These are phyloP conservation scores for Acacia confusa DNA, from an alignment of 306 rosid species.

Conservation along the genomic window DNA sequence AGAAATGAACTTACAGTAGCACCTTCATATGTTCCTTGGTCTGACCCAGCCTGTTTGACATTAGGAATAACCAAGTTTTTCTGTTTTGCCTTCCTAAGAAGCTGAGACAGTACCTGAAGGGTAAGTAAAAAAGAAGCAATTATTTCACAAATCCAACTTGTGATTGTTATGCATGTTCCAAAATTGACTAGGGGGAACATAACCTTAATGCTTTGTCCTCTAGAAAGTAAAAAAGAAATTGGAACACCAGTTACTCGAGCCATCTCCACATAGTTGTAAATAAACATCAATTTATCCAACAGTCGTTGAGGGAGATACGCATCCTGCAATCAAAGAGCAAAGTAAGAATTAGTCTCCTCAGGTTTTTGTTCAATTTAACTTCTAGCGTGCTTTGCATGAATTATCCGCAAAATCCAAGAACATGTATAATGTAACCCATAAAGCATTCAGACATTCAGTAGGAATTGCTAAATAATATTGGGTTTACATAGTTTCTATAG, in stretches of 20 bases:
- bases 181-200: conserved; percentile 8
- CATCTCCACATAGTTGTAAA: conserved; percentile 98
- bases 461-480: not conserved
- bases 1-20: conserved; percentile 78
- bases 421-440: not conserved
- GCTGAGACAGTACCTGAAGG: conserved; percentile 92
- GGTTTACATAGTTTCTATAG: conserved; percentile 4
- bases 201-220: conserved; percentile 98
- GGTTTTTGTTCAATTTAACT: conserved; percentile 1
- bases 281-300: conserved; percentile 89
- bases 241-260: conserved; percentile 99
- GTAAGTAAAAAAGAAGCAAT: conserved; percentile 25
- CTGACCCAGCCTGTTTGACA: conserved; percentile 90
- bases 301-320: conserved; percentile 98
- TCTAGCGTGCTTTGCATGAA: not conserved
- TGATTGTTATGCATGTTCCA: conserved; percentile 11
- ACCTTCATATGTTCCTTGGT: conserved; percentile 97
- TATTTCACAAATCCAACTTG: conserved; percentile 21
- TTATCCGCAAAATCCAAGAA: not conserved
- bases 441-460: conserved; percentile 2
- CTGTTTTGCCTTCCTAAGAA: conserved; percentile 97
- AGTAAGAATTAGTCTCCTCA: not conserved
- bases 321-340: conserved; percentile 59
- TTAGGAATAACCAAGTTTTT: conserved; percentile 84
- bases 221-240: conserved; percentile 89